A percentile compares a stretch with the other conserved stretches of the same genome.
Evolutionary conservation across 2,329 filamentous ascomycete species (phyloP).

Genomic region (Ilyonectria destructans): DNA sequence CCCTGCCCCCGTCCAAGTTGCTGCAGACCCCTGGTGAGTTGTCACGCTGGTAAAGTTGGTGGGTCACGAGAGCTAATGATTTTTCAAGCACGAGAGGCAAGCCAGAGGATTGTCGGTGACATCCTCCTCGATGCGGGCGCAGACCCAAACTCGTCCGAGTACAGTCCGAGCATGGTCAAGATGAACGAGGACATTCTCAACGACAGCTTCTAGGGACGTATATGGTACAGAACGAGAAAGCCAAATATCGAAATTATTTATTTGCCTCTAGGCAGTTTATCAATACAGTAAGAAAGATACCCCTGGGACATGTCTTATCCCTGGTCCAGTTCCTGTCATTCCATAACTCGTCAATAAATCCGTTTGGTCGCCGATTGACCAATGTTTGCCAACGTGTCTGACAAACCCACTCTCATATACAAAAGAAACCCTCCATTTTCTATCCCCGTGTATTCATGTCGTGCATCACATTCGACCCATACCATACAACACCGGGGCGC

Average conservation of each 20-base stretch:
- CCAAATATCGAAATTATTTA: neutral
- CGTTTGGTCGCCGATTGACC: neutral
- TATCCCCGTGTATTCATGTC: neutral
- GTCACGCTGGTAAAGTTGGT: neutral
- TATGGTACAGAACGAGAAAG: neutral
- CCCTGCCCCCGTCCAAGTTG: constrained; percentile 82
- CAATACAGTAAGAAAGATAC: constrained; percentile 25
- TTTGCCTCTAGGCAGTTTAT: constrained; percentile 12
- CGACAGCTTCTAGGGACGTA: constrained; percentile 70
- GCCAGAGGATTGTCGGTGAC: constrained; percentile 85
- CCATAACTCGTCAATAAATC: neutral
- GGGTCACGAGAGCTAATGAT: constrained; percentile 25
- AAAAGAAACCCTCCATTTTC: neutral
- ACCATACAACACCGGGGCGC: constrained; percentile 1
- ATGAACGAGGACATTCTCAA: constrained; percentile 75
- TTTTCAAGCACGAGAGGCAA: constrained; percentile 80
- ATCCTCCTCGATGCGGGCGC: constrained; percentile 83
- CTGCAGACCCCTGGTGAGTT: constrained; percentile 83
- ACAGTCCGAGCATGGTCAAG: constrained; percentile 77
- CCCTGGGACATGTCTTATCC: constrained; percentile 3
- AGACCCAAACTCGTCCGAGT: constrained; percentile 69
- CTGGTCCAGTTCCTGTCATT: neutral
- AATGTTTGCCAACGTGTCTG: neutral
- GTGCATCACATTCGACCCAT: constrained; percentile 9
- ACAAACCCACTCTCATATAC: neutral